phyloP scores from a whole-genome alignment of 2,329 filamentous ascomycete genomes.

The Byssochlamys sp. region DNA sequence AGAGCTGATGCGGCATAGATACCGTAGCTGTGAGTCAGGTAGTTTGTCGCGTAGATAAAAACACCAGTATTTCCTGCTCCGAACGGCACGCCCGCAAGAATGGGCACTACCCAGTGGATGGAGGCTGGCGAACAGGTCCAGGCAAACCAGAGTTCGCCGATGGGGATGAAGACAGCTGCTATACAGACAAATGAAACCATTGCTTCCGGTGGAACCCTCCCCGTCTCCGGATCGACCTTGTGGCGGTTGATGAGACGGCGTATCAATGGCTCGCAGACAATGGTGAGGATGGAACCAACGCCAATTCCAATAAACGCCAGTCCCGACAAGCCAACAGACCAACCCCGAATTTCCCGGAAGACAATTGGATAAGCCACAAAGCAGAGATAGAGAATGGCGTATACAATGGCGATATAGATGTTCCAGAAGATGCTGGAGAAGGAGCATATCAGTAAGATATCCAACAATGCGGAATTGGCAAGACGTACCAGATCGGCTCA shows the following conservation, averaged over 20 bases:
- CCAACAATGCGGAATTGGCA: not conserved
- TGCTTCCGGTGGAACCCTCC: slow-evolving; percentile 65
- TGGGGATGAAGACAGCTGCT: slow-evolving; percentile 61
- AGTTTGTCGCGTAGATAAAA: slow-evolving; percentile 76
- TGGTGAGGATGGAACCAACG: slow-evolving; percentile 45
- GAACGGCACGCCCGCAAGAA: slow-evolving; percentile 70
- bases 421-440: slow-evolving; percentile 59
- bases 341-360: slow-evolving; percentile 65
- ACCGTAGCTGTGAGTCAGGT: slow-evolving; percentile 67
- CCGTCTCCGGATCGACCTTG: slow-evolving; percentile 63
- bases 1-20: slow-evolving; percentile 74
- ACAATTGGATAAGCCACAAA: slow-evolving; percentile 86
- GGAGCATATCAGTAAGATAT: slow-evolving; percentile 2
- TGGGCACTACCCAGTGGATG: slow-evolving; percentile 74
- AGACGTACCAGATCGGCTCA: slow-evolving; percentile 68
- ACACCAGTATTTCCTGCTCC: slow-evolving; percentile 65
- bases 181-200: slow-evolving; percentile 72
- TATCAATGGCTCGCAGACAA: slow-evolving; percentile 55
- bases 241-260: slow-evolving; percentile 70
- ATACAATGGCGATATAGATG: slow-evolving; percentile 63
- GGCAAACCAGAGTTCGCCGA: slow-evolving; percentile 75
- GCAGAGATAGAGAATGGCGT: slow-evolving; percentile 78
- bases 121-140: slow-evolving; percentile 72
- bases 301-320: slow-evolving; percentile 68
- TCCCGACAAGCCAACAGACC: slow-evolving; percentile 63